Percentiles rank a stretch among this genome's conserved stretches.
Conservation (phyloP, 164 flowering plant species). For the Magnolia changhungtana region DNA sequence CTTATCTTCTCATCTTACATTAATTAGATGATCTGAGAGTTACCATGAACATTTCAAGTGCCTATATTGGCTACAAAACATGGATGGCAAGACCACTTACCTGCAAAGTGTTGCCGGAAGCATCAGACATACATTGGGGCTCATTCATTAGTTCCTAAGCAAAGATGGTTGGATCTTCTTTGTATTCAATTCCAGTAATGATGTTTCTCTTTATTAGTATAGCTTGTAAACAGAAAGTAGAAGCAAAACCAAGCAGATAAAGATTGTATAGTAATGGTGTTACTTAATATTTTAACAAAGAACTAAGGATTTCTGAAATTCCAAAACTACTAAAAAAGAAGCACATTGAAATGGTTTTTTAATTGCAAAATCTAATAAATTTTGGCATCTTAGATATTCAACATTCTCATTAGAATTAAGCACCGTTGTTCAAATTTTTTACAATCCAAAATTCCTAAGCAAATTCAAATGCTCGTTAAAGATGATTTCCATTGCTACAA, state of each 20-base stretch:
- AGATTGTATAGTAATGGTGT: neutral
- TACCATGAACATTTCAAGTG: conserved; percentile 1
- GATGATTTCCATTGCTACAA: no score
- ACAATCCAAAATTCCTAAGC: neutral
- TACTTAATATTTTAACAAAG: neutral
- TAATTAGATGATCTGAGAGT: neutral
- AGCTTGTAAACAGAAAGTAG: conserved; percentile 42
- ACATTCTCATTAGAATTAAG: neutral
- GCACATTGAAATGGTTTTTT: neutral
- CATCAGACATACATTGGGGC: conserved; percentile 87
- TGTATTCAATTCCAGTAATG: conserved; percentile 78
- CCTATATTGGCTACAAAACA: neutral
- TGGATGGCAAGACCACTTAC: conserved; percentile 37
- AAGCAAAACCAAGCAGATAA: neutral
- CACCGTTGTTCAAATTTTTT: neutral
- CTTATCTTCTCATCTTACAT: no score
- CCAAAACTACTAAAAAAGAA: neutral
- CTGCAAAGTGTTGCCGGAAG: conserved; percentile 93
- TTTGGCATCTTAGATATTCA: neutral
- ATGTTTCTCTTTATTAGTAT: conserved; percentile 81
- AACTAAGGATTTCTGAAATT: neutral
- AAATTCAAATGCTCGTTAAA: no score
- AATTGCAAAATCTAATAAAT: neutral
- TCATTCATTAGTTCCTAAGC: conserved; percentile 98
- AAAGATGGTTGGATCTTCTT: conserved; percentile 87